A percentile compares a stretch with the other conserved stretches of the same genome.
Evolutionary conservation across 495 filamentous ascomycete species (phyloP).

Genomic region (Margaritispora aquatica): DNA sequence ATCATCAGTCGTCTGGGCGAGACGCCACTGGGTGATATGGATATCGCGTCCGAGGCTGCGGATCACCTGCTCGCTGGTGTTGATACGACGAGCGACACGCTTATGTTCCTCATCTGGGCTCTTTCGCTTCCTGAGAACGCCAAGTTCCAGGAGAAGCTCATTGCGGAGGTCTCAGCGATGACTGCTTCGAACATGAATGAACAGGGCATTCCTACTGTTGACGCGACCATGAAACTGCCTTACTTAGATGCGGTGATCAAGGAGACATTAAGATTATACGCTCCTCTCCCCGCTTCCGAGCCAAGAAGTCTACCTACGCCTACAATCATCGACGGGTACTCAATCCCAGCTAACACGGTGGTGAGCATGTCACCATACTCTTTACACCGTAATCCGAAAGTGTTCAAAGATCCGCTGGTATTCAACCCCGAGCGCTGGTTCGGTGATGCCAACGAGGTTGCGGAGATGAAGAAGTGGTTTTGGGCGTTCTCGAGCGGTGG

Average conservation of each 20-base stretch:
- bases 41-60: constrained; percentile 50
- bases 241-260: constrained; percentile 66
- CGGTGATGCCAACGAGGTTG: constrained; percentile 13
- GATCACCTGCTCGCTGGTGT: constrained; percentile 63
- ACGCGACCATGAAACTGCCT: constrained; percentile 56
- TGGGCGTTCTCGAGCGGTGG: constrained; percentile 28
- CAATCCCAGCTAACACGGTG: constrained; percentile 53
- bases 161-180: constrained; percentile 54
- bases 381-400: constrained; percentile 56
- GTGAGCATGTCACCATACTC: constrained; percentile 62
- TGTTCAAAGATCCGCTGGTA: constrained; percentile 45
- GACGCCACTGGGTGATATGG: constrained; percentile 25
- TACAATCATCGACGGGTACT: constrained; percentile 42
- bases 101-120: constrained; percentile 67
- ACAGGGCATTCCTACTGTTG: constrained; percentile 21
- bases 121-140: constrained; percentile 47
- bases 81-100: constrained; percentile 67
- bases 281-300: constrained; percentile 69
- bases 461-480: constrained; percentile 40
- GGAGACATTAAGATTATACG: constrained; percentile 70
- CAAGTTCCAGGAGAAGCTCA: constrained; percentile 51
- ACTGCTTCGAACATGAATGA: constrained; percentile 20
- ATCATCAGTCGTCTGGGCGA: constrained; percentile 17
- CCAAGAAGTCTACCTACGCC: constrained; percentile 59
- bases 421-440: constrained; percentile 27